phyloP scores from a whole-genome alignment of 768 basidiomycete genomes.

The Macrolepiota fuliginosa region DNA sequence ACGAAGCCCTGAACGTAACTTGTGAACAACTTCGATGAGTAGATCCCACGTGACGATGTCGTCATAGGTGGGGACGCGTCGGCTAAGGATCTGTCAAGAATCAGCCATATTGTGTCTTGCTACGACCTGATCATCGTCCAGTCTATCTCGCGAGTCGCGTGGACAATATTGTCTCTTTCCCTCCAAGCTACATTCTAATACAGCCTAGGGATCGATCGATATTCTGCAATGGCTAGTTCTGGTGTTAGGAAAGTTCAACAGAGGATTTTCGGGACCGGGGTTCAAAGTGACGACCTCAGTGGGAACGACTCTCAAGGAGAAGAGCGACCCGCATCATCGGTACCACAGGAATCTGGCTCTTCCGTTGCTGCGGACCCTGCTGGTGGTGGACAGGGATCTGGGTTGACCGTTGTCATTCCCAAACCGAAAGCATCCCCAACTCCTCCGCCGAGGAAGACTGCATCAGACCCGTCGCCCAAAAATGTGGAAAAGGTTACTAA shows the following conservation, averaged over 20 bases:
- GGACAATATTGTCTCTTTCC: background rate
- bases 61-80: background rate
- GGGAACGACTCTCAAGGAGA: constrained; percentile 15
- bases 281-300: background rate
- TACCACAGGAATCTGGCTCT: constrained; percentile 9
- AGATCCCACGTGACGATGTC: background rate
- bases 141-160: background rate
- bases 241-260: constrained; percentile 66
- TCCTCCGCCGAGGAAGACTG: constrained; percentile 46
- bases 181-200: background rate
- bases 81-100: background rate
- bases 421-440: constrained; percentile 39
- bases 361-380: constrained; percentile 7
- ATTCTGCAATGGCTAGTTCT: constrained; percentile 33
- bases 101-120: background rate
- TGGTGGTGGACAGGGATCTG: constrained; percentile 25
- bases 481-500: background rate
- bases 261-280: constrained; percentile 61
- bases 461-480: constrained; percentile 32
- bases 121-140: background rate
- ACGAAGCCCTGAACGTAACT: too few relatives aligned
- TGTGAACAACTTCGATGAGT: background rate
- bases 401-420: constrained; percentile 69
- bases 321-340: background rate
- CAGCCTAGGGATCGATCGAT: background rate